A percentile compares a stretch with the other conserved stretches of the same genome.
These are phyloP conservation scores for Smallanthus sonchifolius DNA, from an alignment of 129 eudicot genomes.

Conservation along the genomic window DNA sequence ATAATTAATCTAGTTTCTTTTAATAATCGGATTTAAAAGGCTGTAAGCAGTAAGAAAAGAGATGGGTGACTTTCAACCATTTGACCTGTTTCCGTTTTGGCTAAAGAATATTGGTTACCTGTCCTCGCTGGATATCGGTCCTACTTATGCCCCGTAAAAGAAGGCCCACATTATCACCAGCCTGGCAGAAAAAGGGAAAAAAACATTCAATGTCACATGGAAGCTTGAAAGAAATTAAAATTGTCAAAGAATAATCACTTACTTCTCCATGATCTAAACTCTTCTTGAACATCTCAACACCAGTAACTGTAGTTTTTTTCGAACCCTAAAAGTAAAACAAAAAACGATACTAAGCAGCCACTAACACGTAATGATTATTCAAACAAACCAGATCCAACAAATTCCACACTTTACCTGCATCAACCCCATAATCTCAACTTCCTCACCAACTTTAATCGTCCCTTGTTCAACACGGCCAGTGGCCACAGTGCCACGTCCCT, in stretches of 20 bases:
- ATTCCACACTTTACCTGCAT: constrained; percentile 53
- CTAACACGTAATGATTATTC: constrained; percentile 4
- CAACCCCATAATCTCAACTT: constrained; percentile 83
- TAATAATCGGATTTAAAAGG: not conserved
- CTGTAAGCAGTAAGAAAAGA: not conserved
- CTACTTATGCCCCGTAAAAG: constrained; percentile 89
- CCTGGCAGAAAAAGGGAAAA: constrained; percentile 38
- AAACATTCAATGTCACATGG: not conserved
- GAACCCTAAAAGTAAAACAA: constrained; percentile 44
- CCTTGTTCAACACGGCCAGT: constrained; percentile 99
- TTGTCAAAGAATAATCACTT: constrained; percentile 10
- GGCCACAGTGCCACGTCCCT: constrained; percentile 99
- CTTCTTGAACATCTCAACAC: constrained; percentile 99
- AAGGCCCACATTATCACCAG: constrained; percentile 97
- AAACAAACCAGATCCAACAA: not conserved
- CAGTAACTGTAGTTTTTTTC: constrained; percentile 78
- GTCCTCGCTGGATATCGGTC: constrained; percentile 86
- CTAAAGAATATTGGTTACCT: constrained; percentile 41
- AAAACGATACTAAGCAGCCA: not conserved
- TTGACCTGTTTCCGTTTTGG: not conserved
- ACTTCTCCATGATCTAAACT: constrained; percentile 82
- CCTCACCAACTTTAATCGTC: constrained; percentile 80
- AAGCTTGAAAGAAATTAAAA: not conserved
- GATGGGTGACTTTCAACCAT: not conserved
- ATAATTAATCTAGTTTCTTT: no score